Evolutionary conservation across 768 basidiomycete species (phyloP).

Genomic region (Lentinula detonsa): DNA sequence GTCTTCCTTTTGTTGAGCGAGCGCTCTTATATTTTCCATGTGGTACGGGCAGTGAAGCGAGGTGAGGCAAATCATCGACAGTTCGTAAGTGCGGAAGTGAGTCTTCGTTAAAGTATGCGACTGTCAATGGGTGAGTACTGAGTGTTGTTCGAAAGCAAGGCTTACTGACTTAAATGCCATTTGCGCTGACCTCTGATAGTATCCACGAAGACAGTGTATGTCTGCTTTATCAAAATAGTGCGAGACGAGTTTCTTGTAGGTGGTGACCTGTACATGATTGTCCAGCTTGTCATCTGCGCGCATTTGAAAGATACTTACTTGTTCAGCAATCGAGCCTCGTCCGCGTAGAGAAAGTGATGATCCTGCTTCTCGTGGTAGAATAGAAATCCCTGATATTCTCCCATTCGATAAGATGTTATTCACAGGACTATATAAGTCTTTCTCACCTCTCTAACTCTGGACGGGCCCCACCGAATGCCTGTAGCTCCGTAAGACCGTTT

Average conservation of each 20-base stretch:
- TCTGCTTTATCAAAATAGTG: conserved; percentile 65
- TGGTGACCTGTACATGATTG: not conserved
- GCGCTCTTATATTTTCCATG: conserved; percentile 60
- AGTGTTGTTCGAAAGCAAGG: conserved; percentile 11
- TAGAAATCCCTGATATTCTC: conserved; percentile 54
- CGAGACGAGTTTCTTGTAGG: conserved; percentile 26
- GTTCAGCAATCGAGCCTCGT: conserved; percentile 38
- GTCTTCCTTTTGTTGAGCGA: conserved; percentile 53
- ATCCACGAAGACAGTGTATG: conserved; percentile 74
- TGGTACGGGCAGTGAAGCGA: conserved; percentile 14
- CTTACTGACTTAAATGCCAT: conserved; percentile 69
- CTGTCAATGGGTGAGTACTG: conserved; percentile 25
- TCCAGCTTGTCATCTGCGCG: conserved; percentile 10
- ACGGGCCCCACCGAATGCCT: conserved; percentile 75
- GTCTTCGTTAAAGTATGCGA: conserved; percentile 77
- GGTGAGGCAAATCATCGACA: conserved; percentile 58
- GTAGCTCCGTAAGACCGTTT: not conserved
- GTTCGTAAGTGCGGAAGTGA: conserved; percentile 53
- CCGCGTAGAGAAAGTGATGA: conserved; percentile 28
- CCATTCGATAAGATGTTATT: conserved; percentile 1
- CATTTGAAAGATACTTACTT: conserved; percentile 25
- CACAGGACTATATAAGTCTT: not conserved
- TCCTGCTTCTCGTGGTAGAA: conserved; percentile 77
- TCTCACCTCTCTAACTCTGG: conserved; percentile 68
- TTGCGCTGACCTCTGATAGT: conserved; percentile 63